phyloP scores from a whole-genome alignment of 768 basidiomycete genomes.

The Pleurotus djamor region DNA sequence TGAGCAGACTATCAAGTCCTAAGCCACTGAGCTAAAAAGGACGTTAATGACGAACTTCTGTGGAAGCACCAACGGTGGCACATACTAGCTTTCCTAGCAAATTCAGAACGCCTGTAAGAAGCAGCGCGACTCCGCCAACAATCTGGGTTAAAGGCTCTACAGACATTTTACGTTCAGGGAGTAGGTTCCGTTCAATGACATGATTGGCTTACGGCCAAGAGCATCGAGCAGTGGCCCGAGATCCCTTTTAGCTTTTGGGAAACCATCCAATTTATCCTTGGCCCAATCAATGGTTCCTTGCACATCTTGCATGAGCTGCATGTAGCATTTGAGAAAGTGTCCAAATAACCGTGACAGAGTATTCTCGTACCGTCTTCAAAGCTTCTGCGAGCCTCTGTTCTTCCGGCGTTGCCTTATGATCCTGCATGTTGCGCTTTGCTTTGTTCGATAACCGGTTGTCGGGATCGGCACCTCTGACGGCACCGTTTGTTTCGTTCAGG shows the following conservation, averaged over 20 bases:
- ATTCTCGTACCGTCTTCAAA: constrained; percentile 27
- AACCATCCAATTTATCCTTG: constrained; percentile 28
- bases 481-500: constrained; percentile 33
- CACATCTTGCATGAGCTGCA: constrained; percentile 31
- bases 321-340: too few species aligned
- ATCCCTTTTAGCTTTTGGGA: constrained; percentile 35
- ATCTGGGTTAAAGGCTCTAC: constrained; percentile 35
- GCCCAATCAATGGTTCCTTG: constrained; percentile 37
- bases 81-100: constrained; percentile 25
- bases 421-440: constrained; percentile 29
- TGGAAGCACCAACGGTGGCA: neutral
- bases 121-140: constrained; percentile 31
- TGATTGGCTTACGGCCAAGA: constrained; percentile 25
- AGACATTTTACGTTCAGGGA: neutral
- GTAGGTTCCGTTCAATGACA: neutral
- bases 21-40: constrained; percentile 22
- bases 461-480: constrained; percentile 32
- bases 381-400: constrained; percentile 36
- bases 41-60: neutral
- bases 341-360: neutral
- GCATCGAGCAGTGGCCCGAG: constrained; percentile 34
- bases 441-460: constrained; percentile 29
- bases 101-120: constrained; percentile 32
- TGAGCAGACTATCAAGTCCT: constrained; percentile 28
- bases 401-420: constrained; percentile 33